phyloP scores from a whole-genome alignment of 2,329 filamentous ascomycete genomes.

The Penicillium decumbens region DNA sequence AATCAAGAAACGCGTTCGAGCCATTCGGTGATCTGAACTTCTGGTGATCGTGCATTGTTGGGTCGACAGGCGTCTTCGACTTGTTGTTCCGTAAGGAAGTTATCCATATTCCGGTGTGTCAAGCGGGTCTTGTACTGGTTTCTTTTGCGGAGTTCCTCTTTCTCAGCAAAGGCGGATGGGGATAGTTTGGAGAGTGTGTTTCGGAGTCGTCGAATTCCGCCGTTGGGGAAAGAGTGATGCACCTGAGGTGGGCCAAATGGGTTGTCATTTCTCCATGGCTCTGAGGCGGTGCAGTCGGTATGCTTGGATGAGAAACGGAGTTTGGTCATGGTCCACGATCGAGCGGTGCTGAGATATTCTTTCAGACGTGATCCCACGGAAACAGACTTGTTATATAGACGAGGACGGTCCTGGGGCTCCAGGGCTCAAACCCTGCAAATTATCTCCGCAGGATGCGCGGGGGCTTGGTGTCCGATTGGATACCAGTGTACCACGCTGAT shows the following conservation, averaged over 20 bases:
- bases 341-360: background rate
- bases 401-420: conserved; percentile 1
- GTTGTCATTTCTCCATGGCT: conserved; percentile 30
- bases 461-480: conserved; percentile 9
- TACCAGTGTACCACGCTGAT: background rate
- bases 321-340: background rate
- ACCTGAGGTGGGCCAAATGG: conserved; percentile 32
- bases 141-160: conserved; percentile 34
- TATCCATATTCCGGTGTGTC: conserved; percentile 37
- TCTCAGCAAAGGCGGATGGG: conserved; percentile 32
- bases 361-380: background rate
- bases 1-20: conserved; percentile 68
- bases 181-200: conserved; percentile 34
- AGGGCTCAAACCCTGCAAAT: conserved; percentile 1
- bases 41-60: conserved; percentile 50
- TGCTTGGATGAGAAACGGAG: conserved; percentile 23
- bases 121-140: conserved; percentile 34
- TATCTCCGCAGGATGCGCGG: conserved; percentile 14
- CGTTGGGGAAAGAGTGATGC: conserved; percentile 24
- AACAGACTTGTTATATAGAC: background rate
- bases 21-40: conserved; percentile 71
- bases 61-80: conserved; percentile 53
- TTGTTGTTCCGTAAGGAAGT: conserved; percentile 32
- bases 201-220: conserved; percentile 34
- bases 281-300: conserved; percentile 22